These are phyloP conservation scores for Aspergillus sp. DNA, from an alignment of 2,329 filamentous ascomycete genomes.

Conservation along the genomic window DNA sequence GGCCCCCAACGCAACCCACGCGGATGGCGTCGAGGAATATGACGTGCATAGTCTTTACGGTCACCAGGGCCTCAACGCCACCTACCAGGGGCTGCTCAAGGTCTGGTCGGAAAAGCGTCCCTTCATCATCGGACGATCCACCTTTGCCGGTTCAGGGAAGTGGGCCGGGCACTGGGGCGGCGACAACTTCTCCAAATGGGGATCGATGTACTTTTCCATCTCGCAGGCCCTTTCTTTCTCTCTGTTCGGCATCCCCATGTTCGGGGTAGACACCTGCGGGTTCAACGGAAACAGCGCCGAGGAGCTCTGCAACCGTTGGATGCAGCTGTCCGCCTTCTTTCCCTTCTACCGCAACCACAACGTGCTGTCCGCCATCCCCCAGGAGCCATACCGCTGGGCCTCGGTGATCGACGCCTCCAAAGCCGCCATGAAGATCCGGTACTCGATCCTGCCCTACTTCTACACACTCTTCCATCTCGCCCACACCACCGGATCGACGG, in stretches of 20 bases:
- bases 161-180: slow-evolving; percentile 82
- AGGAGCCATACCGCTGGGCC: slow-evolving; percentile 72
- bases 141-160: slow-evolving; percentile 73
- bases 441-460: slow-evolving; percentile 70
- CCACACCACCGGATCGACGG: slow-evolving; percentile 64
- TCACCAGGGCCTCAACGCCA: slow-evolving; percentile 72
- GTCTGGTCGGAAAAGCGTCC: slow-evolving; percentile 69
- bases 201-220: slow-evolving; percentile 74
- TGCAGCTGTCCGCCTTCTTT: slow-evolving; percentile 72
- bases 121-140: slow-evolving; percentile 80
- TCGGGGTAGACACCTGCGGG: slow-evolving; percentile 68
- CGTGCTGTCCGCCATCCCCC: slow-evolving; percentile 56
- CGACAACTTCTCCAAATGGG: slow-evolving; percentile 70
- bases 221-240: slow-evolving; percentile 74
- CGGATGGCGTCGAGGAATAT: slow-evolving; percentile 72
- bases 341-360: slow-evolving; percentile 81
- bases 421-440: slow-evolving; percentile 68
- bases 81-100: slow-evolving; percentile 66
- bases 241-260: slow-evolving; percentile 76
- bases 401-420: slow-evolving; percentile 65
- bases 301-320: slow-evolving; percentile 73
- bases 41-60: slow-evolving; percentile 81
- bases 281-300: slow-evolving; percentile 67
- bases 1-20: slow-evolving; percentile 74
- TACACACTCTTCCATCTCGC: slow-evolving; percentile 72